Base-by-base conservation (phyloP, 2,329 filamentous ascomycete species). In the Reticulascus tulasneorum region DNA sequence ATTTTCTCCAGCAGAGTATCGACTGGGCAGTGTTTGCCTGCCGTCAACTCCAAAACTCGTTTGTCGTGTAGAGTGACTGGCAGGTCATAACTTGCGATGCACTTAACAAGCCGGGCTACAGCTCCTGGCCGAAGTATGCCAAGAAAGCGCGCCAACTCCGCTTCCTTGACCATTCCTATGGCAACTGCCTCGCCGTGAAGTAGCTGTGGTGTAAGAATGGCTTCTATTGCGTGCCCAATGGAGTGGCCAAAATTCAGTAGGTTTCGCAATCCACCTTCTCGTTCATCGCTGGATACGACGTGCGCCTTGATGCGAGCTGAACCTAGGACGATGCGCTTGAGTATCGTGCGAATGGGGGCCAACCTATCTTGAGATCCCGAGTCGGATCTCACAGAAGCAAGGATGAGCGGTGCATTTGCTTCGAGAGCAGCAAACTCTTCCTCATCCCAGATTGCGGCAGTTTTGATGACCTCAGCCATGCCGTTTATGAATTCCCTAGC, bases 401-500 rank as follows among this genome's bases (percentile, higher is more conserved):
- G 73, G 33, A 98, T 89, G 6, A 73, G 65, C 23, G 82, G 68
- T 2, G 90, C 89, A 51, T 93, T 87, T 48, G 84, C 73, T 58
- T 98, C 93, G 13, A 98, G 71, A 10, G 84, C 67, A 27, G 82
- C 75, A 57, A 98, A 98, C 55, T 96, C 91, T 9, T 73, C 65
- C 61, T 94, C 88, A 53, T 94, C 80, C 79, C 91, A 96, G 51
- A 98, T 97, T 35, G 93, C 93, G 4, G 93, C 93, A 4, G 93
- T 98, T 76, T 96, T 96, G 59, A 96, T 77, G 20, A 98, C 91
- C 67, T 98, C 93, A 18, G 91, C 93, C 91, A 98, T 96, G 43
- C 93, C 93, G 59, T 98, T 98, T 63, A 96, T 89, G 55, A 98
- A 91, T 63, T 98, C 91, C 48, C 93, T 77, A 47, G 84, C 82